These are phyloP conservation scores for Hyparrhenia diplandra DNA, from an alignment of 176 grass and related monocot genomes.

Conservation along the genomic window DNA sequence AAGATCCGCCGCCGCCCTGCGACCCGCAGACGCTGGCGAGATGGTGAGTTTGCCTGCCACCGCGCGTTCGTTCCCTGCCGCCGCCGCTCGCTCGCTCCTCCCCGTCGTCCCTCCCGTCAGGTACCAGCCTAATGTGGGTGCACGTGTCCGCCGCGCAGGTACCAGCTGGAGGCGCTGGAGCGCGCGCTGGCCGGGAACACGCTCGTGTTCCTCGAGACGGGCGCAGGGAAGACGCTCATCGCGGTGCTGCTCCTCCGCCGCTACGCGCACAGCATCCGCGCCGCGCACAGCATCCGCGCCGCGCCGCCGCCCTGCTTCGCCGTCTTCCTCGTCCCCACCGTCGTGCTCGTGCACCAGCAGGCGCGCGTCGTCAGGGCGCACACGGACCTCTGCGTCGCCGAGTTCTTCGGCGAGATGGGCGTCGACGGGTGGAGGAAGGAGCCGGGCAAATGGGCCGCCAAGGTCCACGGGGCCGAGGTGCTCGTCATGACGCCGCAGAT, in stretches of 20 bases:
- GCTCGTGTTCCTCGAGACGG: slow-evolving; percentile 73
- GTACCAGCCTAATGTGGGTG: not conserved
- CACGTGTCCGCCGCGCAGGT: slow-evolving; percentile 26
- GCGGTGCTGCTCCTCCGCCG: slow-evolving; percentile 68
- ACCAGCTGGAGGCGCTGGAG: slow-evolving; percentile 91
- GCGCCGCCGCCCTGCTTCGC: slow-evolving; percentile 12
- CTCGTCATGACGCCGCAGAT: slow-evolving; percentile 92
- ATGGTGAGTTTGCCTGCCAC: slow-evolving; percentile 14
- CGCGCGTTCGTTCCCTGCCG: not conserved
- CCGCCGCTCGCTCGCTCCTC: not conserved
- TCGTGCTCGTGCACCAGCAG: slow-evolving; percentile 75
- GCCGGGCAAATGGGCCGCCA: too few relatives aligned
- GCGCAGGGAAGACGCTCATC: slow-evolving; percentile 83
- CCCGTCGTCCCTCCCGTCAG: not conserved
- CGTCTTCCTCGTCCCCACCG: slow-evolving; percentile 80
- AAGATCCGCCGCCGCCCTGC: not conserved
- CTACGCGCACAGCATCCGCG: too few relatives aligned
- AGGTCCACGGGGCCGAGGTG: slow-evolving; percentile 54
- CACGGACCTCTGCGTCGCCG: slow-evolving; percentile 56
- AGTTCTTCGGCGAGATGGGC: slow-evolving; percentile 70
- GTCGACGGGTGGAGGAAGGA: too few relatives aligned
- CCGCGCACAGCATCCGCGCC: slow-evolving; percentile 57
- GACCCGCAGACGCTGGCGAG: slow-evolving; percentile 24
- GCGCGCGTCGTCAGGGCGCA: slow-evolving; percentile 50
- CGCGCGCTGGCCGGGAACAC: slow-evolving; percentile 55